phyloP scores from a whole-genome alignment of 345 rosid genomes.

The Boechera retrofracta region DNA sequence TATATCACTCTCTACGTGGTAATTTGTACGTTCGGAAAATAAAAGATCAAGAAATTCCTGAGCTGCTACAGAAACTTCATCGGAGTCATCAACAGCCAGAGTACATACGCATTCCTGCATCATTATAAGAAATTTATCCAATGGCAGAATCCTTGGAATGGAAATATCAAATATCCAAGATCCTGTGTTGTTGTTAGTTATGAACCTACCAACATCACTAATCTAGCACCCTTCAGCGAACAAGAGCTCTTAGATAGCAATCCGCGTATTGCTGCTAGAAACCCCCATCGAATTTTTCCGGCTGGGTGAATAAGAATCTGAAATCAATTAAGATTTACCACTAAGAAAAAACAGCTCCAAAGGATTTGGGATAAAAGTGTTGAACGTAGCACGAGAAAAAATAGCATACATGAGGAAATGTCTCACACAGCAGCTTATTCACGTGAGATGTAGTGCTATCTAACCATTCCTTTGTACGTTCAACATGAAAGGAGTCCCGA shows the following conservation, averaged over 20 bases:
- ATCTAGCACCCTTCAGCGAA: conserved; percentile 67
- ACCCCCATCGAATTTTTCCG: conserved; percentile 65
- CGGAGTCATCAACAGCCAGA: conserved; percentile 78
- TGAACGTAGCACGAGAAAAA: conserved; percentile 19
- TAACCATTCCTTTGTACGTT: conserved; percentile 85
- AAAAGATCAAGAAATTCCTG: conserved; percentile 64
- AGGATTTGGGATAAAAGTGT: conserved; percentile 18
- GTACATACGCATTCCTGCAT: conserved; percentile 87
- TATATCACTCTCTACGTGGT: conserved; percentile 57
- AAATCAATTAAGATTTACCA: conserved; percentile 32
- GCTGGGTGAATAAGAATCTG: conserved; percentile 88
- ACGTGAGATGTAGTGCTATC: conserved; percentile 67
- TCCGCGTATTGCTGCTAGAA: conserved; percentile 74
- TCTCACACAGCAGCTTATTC: conserved; percentile 66
- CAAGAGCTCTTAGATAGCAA: conserved; percentile 65
- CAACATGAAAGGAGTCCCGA: conserved; percentile 60
- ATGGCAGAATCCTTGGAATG: background rate
- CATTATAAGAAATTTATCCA: conserved; percentile 28
- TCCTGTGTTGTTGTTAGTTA: conserved; percentile 5
- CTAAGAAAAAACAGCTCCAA: conserved; percentile 5
- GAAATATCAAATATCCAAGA: background rate
- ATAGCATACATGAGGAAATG: conserved; percentile 80
- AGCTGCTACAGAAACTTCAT: conserved; percentile 71
- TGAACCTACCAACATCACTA: conserved; percentile 77
- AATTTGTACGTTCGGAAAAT: conserved; percentile 50